Evolutionary conservation across 1,284 basidiomycete genomes (phyloP), one percentile per base, ranked within the genome.

Genomic region (Marasmius tenuissimus): DNA sequence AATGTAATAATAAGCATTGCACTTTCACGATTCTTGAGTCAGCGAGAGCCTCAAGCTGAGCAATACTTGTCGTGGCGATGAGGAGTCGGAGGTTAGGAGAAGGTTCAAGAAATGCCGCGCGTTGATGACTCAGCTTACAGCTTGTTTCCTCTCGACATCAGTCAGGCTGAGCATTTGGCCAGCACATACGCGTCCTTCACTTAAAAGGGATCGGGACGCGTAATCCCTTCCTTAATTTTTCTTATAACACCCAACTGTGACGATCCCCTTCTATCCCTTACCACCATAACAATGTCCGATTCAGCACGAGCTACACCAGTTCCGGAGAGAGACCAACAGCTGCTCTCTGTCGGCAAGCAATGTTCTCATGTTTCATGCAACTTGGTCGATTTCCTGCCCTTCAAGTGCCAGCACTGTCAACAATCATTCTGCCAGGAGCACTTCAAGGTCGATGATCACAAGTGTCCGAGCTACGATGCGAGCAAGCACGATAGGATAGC

Each of bases 331-430:
- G 83, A 87, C 61, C 69, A 75, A 16, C 81, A 86, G 35, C 76
- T 93, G 18, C 80, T 93, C 57, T 73, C 77, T 51, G 72, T 92
- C 63, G 91, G 91, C n/a, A 81, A 84, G 61, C 87, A 90, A 68
- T 93, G 91, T 73, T 84, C 87, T 18, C 79, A 84, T 52, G 68
- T 80, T 0, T 75, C 81, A 1, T 93, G 91, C 74, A 73, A 78
- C 35, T 81, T 90, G 64, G 81, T 92, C 69, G 92, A 93, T 76
- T 93, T 91, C 68, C 76, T 93, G n/a, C 91, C 91, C 0, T 89
- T 92, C 80, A 89, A 87, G 74, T 92, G 91, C 71, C 85, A 89
- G 57, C 88, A 91, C 68, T 93, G 91, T 70, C 71, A 78, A 14
- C 72, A 81, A 22, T 78, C 79, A 0, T 93, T 86, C 74, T 93